These are phyloP conservation scores for Cochlearia excelsa DNA, from an alignment of 345 rosid genomes.

Conservation along the genomic window DNA sequence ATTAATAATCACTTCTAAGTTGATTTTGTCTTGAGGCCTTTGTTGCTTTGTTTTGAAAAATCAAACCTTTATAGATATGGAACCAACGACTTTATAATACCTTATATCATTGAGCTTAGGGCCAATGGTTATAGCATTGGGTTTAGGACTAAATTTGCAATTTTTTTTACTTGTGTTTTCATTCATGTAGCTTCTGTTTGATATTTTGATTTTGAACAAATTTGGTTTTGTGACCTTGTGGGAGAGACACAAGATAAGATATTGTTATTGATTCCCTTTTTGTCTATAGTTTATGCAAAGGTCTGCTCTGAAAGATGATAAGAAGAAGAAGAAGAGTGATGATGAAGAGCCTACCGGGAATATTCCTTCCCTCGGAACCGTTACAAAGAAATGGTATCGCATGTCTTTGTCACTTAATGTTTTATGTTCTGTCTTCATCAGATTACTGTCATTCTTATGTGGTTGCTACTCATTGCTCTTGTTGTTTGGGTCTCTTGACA, in stretches of 20 bases:
- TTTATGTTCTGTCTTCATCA: conserved; percentile 10
- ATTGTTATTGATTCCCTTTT: conserved; percentile 4
- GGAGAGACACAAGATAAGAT: neutral
- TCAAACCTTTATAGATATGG: neutral
- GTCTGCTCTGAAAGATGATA: conserved; percentile 60
- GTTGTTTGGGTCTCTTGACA: neutral
- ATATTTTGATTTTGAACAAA: neutral
- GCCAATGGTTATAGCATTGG: neutral
- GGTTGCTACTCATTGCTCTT: neutral
- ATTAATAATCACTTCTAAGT: neutral
- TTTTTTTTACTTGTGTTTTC: neutral
- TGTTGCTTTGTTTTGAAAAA: neutral
- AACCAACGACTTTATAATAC: neutral
- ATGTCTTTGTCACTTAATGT: neutral
- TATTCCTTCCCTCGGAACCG: conserved; percentile 39
- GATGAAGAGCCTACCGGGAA: conserved; percentile 57
- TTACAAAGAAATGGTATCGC: conserved; percentile 61
- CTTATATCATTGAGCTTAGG: neutral
- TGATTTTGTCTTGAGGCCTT: neutral
- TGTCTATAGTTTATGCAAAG: conserved; percentile 86
- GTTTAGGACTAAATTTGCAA: conserved; percentile 9
- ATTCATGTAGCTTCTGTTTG: neutral
- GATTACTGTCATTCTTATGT: conserved; percentile 3
- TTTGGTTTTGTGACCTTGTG: neutral
- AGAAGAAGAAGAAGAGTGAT: conserved; percentile 37